phyloP scores from a whole-genome alignment of 352 stramenopile species.

The Phytophthora pluvialis region DNA sequence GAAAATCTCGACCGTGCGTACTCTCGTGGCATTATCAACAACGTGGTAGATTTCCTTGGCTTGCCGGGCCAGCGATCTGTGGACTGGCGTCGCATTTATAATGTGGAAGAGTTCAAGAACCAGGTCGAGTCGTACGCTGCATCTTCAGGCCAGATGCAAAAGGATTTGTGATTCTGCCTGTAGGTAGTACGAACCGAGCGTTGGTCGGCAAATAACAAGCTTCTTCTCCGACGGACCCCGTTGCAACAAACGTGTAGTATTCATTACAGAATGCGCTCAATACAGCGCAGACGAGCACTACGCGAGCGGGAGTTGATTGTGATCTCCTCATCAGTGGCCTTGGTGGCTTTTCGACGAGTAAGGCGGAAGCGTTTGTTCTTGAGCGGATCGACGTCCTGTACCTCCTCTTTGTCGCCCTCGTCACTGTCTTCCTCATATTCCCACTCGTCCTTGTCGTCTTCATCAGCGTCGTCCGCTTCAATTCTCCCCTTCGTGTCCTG shows the following conservation, averaged over 20 bases:
- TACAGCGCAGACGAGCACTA: conserved; percentile 75
- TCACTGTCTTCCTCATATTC: conserved; percentile 24
- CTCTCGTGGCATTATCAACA: conserved; percentile 60
- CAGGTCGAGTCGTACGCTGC: conserved; percentile 18
- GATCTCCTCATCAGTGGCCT: conserved; percentile 73
- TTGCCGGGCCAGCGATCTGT: conserved; percentile 40
- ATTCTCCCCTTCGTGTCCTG: conserved; percentile 49
- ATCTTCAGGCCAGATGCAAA: conserved; percentile 25
- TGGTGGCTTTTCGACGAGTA: conserved; percentile 67
- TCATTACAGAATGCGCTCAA: conserved; percentile 60
- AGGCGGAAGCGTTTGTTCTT: conserved; percentile 63
- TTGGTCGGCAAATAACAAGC: neutral
- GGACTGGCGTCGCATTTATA: conserved; percentile 68
- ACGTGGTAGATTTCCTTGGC: conserved; percentile 70
- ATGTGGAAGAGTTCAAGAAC: conserved; percentile 55
- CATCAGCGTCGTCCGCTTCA: conserved; percentile 30
- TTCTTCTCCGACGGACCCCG: neutral
- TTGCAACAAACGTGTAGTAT: neutral
- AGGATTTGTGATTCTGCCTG: conserved; percentile 27
- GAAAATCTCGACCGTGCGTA: conserved; percentile 63
- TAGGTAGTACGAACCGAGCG: neutral
- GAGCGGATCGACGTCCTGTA: conserved; percentile 30
- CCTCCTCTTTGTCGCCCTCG: conserved; percentile 33
- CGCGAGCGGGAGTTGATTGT: conserved; percentile 66
- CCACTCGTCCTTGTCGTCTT: conserved; percentile 28